Evolutionary conservation across 148 eudicot species (phyloP), one percentile per base, ranked within the genome.

Genomic region (Chenopodium album): DNA sequence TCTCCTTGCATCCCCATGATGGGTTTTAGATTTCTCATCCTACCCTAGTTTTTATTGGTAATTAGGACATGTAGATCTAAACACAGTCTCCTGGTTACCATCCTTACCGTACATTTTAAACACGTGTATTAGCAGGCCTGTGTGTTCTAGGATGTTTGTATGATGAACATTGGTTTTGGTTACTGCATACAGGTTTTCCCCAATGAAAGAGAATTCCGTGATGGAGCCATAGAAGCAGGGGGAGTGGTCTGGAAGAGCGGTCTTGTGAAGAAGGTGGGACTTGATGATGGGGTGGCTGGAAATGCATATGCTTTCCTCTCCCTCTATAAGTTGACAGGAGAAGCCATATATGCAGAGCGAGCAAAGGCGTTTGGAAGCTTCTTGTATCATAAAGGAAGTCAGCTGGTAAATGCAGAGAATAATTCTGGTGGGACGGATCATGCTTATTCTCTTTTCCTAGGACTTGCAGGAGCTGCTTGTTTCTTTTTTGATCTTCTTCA

Each of bases 171-270:
- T 26, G 13, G 12, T 17, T 71, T 22, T 62, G 23, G 28, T 73
- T 73, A 31, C 23, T 31, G 62, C 46, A 12, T 28, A 65, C 87
- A 92, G 94, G 93, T 93, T 22, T 88, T 90, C 73, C 86, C 90
- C 5, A 79, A 62, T 22, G 94, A 88, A 1, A 82, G 92, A 80
- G 98, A 93, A 8, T 90, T 92, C 72, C 92, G 93, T 3, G 88
- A 89, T 74, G 95, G 93, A 4, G 98, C 98, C 10, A 88, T 89
- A 47, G 92, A 93, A 87, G 98, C 94, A 66, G 98, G 95, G 76
- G 98, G 92, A 79, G 98, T 93, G 3, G 95, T 92, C 64, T 93
- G 98, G 98, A 93, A 93, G 80, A 90, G 84, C 54, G 98, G 95
- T 59, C 75, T 93, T 78, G 85, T 90, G 29, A 87, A 92, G 86